Base-by-base conservation (phyloP, 2,329 filamentous ascomycete genomes). In the Colletotrichum lentis region DNA sequence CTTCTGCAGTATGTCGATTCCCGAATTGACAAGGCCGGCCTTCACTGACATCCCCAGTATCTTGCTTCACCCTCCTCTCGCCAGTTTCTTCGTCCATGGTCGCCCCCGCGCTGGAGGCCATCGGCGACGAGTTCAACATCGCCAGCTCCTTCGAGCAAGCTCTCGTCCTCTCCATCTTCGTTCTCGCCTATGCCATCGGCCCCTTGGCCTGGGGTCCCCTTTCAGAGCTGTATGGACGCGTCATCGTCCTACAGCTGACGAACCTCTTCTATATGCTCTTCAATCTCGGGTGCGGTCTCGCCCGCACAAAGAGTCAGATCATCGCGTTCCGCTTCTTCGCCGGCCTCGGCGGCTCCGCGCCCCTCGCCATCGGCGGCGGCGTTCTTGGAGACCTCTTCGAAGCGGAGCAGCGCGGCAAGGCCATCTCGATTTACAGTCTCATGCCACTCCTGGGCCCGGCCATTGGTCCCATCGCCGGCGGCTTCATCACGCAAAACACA, bases 381-480 rank as follows among this genome's bases (percentile, higher is more conserved):
- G 76, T 77, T 11, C 74, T 82, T 20, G 79, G 79, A 24, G 83
- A 85, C 70, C 71, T 83, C 58, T 78, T 82, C 68, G 76, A 77
- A 2, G 74, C 77, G 43, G 79, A 80, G 44, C 73, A 81, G 71
- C 77, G 83, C 43, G 82, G 82, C 4, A 73, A 72, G 2, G 82
- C 79, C 49, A 71, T 81, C 5, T 74, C 76, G 1, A 70, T 76
- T 10, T 82, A 79, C 24, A 66, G 80, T 11, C 73, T 80, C 2
- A 76, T 82, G 16, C 82, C 81, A 0, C 55, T 83, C 1, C 82
- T 92, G 0, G 90, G 89, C 0, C 90, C 89, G 0, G 89, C 89
- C 0, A 78, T 91, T 1, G 90, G 90, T 0, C 90, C 90, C 0
- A 88, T 92, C 8, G 83, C 88, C 0, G 90, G 90, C 22, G 90